These are phyloP conservation scores for Pistacia vera DNA, from an alignment of 345 rosid species.

Conservation along the genomic window DNA sequence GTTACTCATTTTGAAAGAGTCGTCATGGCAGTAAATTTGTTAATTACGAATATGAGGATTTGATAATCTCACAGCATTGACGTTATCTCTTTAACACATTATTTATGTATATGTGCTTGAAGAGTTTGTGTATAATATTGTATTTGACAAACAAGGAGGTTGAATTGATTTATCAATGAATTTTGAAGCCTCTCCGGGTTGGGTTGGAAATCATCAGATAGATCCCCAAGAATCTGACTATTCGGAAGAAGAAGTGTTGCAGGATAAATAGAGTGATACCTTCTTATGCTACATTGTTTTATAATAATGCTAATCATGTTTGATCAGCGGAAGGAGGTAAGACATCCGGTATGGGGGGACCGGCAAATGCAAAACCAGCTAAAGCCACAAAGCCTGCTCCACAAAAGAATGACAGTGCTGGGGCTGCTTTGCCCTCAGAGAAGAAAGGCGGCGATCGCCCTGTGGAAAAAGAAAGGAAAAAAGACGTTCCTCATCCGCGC, in stretches of 20 bases:
- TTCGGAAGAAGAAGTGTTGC: no score
- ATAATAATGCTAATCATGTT: neutral
- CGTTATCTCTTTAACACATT: neutral
- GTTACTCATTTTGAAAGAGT: no score
- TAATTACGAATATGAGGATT: neutral
- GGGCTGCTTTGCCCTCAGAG: slow-evolving; percentile 59
- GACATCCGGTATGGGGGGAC: slow-evolving; percentile 28
- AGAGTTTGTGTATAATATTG: neutral
- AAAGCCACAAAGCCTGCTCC: slow-evolving; percentile 57
- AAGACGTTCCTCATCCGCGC: slow-evolving; percentile 94
- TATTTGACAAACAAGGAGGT: no score
- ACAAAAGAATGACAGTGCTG: slow-evolving; percentile 57
- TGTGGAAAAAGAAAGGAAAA: slow-evolving; percentile 85
- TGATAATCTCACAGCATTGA: neutral
- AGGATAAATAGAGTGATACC: no score
- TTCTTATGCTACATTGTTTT: neutral
- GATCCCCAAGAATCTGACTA: no score
- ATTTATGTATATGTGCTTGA: neutral
- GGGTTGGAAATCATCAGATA: no score
- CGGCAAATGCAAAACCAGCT: slow-evolving; percentile 47
- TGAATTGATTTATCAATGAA: no score
- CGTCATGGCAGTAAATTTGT: no score
- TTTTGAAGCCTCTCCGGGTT: no score
- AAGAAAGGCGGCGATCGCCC: slow-evolving; percentile 73
- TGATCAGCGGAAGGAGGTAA: slow-evolving; percentile 60